phyloP scores from a whole-genome alignment of 225 moss, liverwort and hornwort genomes.

The Sphagnum contortum region DNA sequence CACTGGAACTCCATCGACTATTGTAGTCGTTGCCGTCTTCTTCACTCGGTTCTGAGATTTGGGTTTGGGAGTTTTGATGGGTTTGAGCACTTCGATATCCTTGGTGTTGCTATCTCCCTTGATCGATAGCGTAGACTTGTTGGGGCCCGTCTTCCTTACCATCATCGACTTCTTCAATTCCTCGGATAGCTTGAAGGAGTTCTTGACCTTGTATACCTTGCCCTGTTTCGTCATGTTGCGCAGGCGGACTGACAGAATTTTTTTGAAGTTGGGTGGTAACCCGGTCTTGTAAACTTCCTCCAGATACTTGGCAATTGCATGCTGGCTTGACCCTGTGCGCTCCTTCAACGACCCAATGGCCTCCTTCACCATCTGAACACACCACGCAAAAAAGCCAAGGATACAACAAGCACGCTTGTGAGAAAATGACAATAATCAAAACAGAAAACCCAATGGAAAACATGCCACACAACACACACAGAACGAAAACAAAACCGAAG shows the following conservation, averaged over 20 bases:
- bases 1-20: neutral
- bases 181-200: conserved; percentile 79
- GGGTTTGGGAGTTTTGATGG: conserved; percentile 24
- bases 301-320: conserved; percentile 78
- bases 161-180: conserved; percentile 77
- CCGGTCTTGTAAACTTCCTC: conserved; percentile 81
- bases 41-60: conserved; percentile 26
- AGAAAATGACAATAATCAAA: too few relatives aligned
- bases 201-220: conserved; percentile 83
- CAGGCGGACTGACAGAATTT: conserved; percentile 54
- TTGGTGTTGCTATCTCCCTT: conserved; percentile 14
- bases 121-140: conserved; percentile 16
- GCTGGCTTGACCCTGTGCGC: conserved; percentile 83
- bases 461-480: too few relatives aligned
- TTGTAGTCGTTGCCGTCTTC: conserved; percentile 5
- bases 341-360: conserved; percentile 79
- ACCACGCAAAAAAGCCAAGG: too few relatives aligned
- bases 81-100: conserved; percentile 35
- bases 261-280: conserved; percentile 77
- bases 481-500: too few relatives aligned
- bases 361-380: conserved; percentile 69
- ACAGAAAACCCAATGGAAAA: too few relatives aligned
- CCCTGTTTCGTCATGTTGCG: conserved; percentile 69
- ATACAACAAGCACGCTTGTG: too few relatives aligned
- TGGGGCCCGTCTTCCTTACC: neutral